Conservation (phyloP, 768 basidiomycete species). For the Mycena olivaceomarginata region DNA sequence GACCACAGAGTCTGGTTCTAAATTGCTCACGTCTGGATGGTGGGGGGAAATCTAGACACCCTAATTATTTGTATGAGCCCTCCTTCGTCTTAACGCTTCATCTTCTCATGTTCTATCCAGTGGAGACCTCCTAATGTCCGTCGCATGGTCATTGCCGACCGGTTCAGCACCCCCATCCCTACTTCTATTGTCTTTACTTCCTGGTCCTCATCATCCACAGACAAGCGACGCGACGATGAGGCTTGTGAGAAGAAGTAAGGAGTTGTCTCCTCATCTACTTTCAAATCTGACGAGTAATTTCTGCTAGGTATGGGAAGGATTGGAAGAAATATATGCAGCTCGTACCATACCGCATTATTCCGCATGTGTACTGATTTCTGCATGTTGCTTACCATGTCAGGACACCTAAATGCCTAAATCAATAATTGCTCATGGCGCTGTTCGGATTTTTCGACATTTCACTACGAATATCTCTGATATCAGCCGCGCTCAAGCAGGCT, state of each 20-base stretch:
- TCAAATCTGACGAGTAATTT: slow-evolving; percentile 29
- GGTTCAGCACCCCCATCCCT: slow-evolving; percentile 96
- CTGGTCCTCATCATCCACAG: slow-evolving; percentile 92
- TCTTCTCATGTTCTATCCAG: slow-evolving; percentile 56
- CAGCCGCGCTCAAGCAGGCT: too few species aligned
- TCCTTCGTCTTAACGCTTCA: slow-evolving; percentile 15
- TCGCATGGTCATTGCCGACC: slow-evolving; percentile 96
- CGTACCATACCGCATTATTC: slow-evolving; percentile 85
- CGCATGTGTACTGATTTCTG: slow-evolving; percentile 74
- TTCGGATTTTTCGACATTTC: too few species aligned
- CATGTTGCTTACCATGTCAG: slow-evolving; percentile 10
- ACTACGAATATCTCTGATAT: too few species aligned
- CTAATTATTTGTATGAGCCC: slow-evolving; percentile 87
- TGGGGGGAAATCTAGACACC: slow-evolving; percentile 99
- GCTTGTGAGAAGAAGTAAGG: slow-evolving; percentile 91
- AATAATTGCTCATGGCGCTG: too few species aligned
- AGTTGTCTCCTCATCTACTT: slow-evolving; percentile 2
- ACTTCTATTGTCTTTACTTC: slow-evolving; percentile 96
- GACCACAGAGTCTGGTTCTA: slow-evolving; percentile 90
- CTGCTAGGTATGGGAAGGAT: slow-evolving; percentile 87
- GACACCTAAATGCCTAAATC: not conserved
- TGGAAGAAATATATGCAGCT: slow-evolving; percentile 87
- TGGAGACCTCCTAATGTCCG: slow-evolving; percentile 91
- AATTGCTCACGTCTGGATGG: slow-evolving; percentile 96
- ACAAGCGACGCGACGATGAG: slow-evolving; percentile 93